A percentile compares a stretch with the other conserved stretches of the same genome.
Conservation (phyloP, 176 grass and related monocot species). For the Secale cereale region DNA sequence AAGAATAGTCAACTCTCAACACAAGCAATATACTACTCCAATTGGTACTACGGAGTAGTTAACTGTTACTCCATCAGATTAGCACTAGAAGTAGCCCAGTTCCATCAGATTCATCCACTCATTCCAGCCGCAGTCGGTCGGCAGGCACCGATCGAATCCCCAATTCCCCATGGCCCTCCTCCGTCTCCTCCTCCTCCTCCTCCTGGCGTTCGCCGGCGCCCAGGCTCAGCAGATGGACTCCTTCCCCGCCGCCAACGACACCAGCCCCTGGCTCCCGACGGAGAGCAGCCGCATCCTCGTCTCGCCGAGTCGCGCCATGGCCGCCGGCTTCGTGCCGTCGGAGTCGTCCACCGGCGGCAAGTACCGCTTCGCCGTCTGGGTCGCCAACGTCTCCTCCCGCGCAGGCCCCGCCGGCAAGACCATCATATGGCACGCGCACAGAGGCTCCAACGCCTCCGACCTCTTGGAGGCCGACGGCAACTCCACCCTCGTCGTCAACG, state of each 20-base stretch:
- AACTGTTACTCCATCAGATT: background rate
- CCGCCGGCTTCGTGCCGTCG: constrained; percentile 49
- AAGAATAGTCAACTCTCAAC: background rate
- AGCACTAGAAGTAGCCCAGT: background rate
- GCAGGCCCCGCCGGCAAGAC: background rate
- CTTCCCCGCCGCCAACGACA: constrained; percentile 37
- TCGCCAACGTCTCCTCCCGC: background rate
- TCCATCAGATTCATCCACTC: background rate
- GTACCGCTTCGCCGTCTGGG: constrained; percentile 68
- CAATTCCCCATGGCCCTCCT: background rate
- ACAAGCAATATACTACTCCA: background rate
- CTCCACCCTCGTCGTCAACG: constrained; percentile 27
- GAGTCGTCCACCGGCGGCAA: background rate
- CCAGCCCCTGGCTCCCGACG: constrained; percentile 33
- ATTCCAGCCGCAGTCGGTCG: background rate
- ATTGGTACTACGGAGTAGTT: background rate
- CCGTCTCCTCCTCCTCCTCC: background rate
- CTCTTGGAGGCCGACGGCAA: background rate
- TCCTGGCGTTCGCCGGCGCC: constrained; percentile 19
- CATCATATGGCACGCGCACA: constrained; percentile 48
- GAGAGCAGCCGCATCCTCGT: constrained; percentile 44
- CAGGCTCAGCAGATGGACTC: background rate
- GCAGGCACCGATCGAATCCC: background rate
- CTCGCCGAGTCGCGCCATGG: constrained; percentile 29
- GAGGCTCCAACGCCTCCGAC: accelerated